Evolutionary conservation across 2,329 filamentous ascomycete species (phyloP).

Genomic region (Lachnellula hyalina): DNA sequence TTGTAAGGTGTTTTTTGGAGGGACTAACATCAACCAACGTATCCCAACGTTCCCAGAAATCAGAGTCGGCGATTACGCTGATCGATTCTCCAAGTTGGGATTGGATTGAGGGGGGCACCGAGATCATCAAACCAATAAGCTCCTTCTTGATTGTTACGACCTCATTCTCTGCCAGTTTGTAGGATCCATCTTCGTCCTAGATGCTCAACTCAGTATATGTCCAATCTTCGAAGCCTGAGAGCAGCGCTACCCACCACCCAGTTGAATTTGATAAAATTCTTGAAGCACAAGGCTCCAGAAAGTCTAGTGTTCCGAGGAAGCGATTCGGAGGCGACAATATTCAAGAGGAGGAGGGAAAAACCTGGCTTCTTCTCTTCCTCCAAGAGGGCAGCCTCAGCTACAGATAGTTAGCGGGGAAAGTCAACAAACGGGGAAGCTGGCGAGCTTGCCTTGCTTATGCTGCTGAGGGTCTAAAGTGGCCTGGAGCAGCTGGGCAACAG

Average conservation of each 20-base stretch:
- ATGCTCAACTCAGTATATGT: constrained; percentile 10
- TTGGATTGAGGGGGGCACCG: constrained; percentile 80
- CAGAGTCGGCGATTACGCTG: constrained; percentile 94
- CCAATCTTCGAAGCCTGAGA: background rate
- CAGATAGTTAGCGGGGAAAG: constrained; percentile 11
- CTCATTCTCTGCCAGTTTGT: constrained; percentile 79
- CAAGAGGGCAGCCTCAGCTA: constrained; percentile 78
- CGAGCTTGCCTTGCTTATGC: constrained; percentile 77
- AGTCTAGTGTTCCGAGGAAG: constrained; percentile 76
- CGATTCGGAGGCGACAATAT: constrained; percentile 75
- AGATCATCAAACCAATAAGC: constrained; percentile 94
- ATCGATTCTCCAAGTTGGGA: constrained; percentile 94
- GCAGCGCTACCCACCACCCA: constrained; percentile 62
- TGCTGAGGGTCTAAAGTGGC: constrained; percentile 83
- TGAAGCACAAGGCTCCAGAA: constrained; percentile 88
- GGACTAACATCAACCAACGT: constrained; percentile 73
- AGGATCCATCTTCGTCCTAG: constrained; percentile 84
- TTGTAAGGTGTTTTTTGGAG: background rate
- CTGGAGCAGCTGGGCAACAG: constrained; percentile 77
- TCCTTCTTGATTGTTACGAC: constrained; percentile 89
- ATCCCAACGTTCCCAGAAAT: constrained; percentile 95
- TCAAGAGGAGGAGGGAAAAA: constrained; percentile 83
- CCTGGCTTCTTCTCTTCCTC: constrained; percentile 75
- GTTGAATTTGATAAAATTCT: constrained; percentile 93
- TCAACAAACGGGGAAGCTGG: constrained; percentile 17